phyloP scores from a whole-genome alignment of 2,329 filamentous ascomycete genomes.

The Fusarium dlaminii region DNA sequence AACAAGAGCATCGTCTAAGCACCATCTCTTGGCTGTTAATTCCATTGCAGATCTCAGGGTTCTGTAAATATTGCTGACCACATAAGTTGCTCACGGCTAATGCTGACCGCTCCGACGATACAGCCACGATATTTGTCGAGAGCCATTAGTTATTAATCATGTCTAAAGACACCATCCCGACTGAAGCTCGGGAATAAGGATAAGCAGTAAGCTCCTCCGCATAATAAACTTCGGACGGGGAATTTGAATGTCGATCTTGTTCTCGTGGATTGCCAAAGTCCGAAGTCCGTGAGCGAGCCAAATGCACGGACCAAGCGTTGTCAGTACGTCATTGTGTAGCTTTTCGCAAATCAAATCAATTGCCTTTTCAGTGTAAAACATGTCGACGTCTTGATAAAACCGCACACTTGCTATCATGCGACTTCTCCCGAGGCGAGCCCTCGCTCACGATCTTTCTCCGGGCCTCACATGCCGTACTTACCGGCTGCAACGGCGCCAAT shows the following conservation, averaged over 20 bases:
- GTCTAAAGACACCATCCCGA: neutral
- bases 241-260: conserved; percentile 8
- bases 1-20: neutral
- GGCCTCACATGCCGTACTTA: conserved; percentile 45
- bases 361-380: conserved; percentile 12
- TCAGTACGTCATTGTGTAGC: conserved; percentile 38
- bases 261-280: conserved; percentile 19
- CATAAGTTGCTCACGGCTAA: neutral
- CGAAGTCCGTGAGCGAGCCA: conserved; percentile 18
- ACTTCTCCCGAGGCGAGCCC: conserved; percentile 36
- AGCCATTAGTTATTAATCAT: neutral
- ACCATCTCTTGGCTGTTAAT: conserved; percentile 13
- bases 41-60: conserved; percentile 2
- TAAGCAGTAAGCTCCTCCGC: neutral
- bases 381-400: conserved; percentile 9
- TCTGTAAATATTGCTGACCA: neutral
- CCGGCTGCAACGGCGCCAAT: conserved; percentile 46
- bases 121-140: neutral
- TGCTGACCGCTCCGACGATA: neutral
- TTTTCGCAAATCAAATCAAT: conserved; percentile 30
- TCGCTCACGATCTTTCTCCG: conserved; percentile 25
- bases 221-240: conserved; percentile 2
- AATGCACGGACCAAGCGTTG: conserved; percentile 29
- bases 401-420: conserved; percentile 32
- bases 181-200: conserved; percentile 6